Evolutionary conservation across 2,329 filamentous ascomycete genomes (phyloP).

Genomic region (Diatrype stigma): DNA sequence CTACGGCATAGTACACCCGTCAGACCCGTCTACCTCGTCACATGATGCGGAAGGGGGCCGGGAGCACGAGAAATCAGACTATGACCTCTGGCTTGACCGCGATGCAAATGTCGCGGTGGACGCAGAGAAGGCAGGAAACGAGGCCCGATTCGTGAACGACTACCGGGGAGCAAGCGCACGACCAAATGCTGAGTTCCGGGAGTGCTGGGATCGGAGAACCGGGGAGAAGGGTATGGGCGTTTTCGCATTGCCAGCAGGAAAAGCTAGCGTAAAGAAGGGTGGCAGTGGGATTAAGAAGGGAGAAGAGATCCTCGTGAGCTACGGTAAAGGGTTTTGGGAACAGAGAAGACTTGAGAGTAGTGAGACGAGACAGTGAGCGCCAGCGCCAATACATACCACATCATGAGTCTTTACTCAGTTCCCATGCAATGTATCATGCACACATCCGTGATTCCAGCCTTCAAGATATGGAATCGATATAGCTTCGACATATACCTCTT

Average conservation of each 20-base stretch:
- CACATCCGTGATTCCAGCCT: no score
- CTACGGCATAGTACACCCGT: constrained; percentile 54
- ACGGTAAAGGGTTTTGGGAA: constrained; percentile 65
- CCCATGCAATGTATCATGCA: no score
- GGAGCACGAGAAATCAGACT: constrained; percentile 47
- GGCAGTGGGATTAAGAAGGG: constrained; percentile 47
- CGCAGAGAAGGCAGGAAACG: constrained; percentile 54
- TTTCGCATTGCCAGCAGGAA: constrained; percentile 47
- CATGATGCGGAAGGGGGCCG: constrained; percentile 29
- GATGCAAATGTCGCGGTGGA: constrained; percentile 57
- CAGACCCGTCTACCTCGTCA: constrained; percentile 33
- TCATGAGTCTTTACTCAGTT: no score
- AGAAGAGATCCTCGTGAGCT: constrained; percentile 62
- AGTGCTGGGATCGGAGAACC: constrained; percentile 51
- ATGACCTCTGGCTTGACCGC: constrained; percentile 60
- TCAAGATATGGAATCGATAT: no score
- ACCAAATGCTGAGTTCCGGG: constrained; percentile 56
- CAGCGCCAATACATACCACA: no score
- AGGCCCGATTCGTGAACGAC: constrained; percentile 64
- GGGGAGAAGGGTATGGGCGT: constrained; percentile 54
- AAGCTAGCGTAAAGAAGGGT: constrained; percentile 24
- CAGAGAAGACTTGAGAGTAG: constrained; percentile 37
- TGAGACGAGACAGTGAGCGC: background rate
- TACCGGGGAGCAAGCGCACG: constrained; percentile 53
- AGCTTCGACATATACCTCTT: no score